Base-by-base conservation (phyloP, 2,329 filamentous ascomycete genomes). In the Diplodia corticola region DNA sequence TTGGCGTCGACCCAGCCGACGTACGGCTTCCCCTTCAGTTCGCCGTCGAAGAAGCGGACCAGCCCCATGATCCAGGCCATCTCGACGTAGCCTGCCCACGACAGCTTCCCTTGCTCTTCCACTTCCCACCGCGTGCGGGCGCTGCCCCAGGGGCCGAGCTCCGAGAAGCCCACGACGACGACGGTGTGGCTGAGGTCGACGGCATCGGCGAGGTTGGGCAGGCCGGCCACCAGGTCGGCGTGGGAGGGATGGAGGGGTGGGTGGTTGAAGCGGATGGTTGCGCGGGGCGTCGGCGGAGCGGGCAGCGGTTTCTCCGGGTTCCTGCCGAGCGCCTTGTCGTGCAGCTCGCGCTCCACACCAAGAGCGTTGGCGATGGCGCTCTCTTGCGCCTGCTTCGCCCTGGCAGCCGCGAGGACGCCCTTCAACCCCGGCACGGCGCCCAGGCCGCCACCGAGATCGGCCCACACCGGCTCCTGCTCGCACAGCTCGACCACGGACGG, bases 1-100 rank as follows among this genome's bases (percentile, higher is more conserved):
- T 72, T 67, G 2, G 44, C 44, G 26, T 80, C 77, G 3, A 77
- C 55, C 77, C 83, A 69, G 22, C 69, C 69, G 13, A 17, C 33
- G 22, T 46, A 44, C 24, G 30, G n/a, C 33, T 37, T 22, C 10
- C 53, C 92, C 82, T 94, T 95, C 75, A 94, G 86, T 50, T 87
- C 86, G 15, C 91, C 91, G 71, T 94, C 94, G 81, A 93, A 89
- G 77, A 95, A 92, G 82, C 91, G 26, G 4, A 33, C 50, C 24
- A 95, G 86, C 73, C 91, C 91, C 91, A 95, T 96, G 75, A 96
- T 90, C 92, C 92, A 96, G 44, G 92, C 91, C 91, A 96, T 95
- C 79, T 96, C 92, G 68, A 95, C 88, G 73, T 91, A 95, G 33
- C 92, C 92, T 78, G 94, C 92, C 13, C 94, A 85, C 13, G 91